These are phyloP conservation scores for Eudorina sp. DNA, from an alignment of 139 green algal species.

Conservation along the genomic window DNA sequence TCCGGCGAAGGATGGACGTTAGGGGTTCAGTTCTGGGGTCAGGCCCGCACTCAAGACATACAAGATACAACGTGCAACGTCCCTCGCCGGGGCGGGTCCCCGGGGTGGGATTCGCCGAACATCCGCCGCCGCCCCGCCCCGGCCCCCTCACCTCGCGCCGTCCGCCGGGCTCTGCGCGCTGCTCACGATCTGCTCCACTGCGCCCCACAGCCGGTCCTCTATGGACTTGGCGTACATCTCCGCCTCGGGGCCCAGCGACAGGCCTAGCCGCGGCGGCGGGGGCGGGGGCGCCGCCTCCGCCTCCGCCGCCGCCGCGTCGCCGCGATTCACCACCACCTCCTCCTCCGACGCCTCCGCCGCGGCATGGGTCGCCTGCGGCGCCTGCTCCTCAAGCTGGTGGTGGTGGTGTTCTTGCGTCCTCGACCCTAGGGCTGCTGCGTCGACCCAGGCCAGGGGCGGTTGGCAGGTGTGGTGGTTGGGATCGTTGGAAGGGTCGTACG, in stretches of 20 bases:
- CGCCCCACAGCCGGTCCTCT: slow-evolving; percentile 47
- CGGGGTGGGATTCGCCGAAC: too few relatives aligned
- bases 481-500: neutral
- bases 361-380: neutral
- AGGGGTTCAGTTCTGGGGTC: too few relatives aligned
- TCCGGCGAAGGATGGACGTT: too few relatives aligned
- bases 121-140: neutral
- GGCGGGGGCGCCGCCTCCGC: neutral
- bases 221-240: slow-evolving; percentile 31
- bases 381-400: neutral
- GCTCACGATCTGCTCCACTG: slow-evolving; percentile 42
- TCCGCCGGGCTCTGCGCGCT: slow-evolving; percentile 13
- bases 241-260: slow-evolving; percentile 11
- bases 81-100: too few relatives aligned
- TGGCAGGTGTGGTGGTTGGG: neutral
- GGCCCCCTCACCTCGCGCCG: slow-evolving; percentile 19
- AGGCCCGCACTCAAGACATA: too few relatives aligned
- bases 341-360: neutral
- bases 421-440: neutral
- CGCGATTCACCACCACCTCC: neutral
- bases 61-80: too few relatives aligned
- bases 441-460: neutral
- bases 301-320: neutral
- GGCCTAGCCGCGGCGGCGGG: neutral
- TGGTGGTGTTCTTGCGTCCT: neutral